Evolutionary conservation across 192 early-diverging fungal genomes (phyloP).

Genomic region (Entomortierella beljakovae): DNA sequence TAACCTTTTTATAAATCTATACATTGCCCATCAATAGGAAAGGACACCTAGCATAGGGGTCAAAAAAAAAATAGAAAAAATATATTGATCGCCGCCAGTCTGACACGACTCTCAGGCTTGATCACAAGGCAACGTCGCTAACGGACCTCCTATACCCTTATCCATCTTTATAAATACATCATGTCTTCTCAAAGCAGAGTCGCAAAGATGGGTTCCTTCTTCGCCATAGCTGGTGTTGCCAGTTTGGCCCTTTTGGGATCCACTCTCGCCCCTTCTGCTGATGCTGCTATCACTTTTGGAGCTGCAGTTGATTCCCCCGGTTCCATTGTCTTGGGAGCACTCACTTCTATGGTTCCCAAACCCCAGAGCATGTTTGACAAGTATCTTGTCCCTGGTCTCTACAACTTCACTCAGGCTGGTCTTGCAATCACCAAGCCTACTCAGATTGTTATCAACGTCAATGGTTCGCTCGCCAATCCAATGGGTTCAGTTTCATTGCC

Average conservation of each 20-base stretch:
- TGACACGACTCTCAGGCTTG: constrained; percentile 21
- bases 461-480: constrained; percentile 35
- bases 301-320: constrained; percentile 29
- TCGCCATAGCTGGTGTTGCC: constrained; percentile 39
- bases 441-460: constrained; percentile 24
- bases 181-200: constrained; percentile 16
- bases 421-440: constrained; percentile 23
- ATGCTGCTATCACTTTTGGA: constrained; percentile 43
- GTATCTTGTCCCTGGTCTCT: constrained; percentile 45
- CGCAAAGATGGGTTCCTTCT: constrained; percentile 26
- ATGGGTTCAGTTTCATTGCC: constrained; percentile 19
- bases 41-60: constrained; percentile 4
- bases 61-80: constrained; percentile 4
- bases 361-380: constrained; percentile 40
- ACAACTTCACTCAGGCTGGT: constrained; percentile 35
- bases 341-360: constrained; percentile 42
- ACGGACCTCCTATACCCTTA: constrained; percentile 22
- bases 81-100: constrained; percentile 25
- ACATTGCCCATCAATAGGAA: too few relatives aligned
- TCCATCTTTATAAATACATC: neutral
- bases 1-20: too few relatives aligned
- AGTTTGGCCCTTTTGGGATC: constrained; percentile 31
- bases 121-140: constrained; percentile 23
- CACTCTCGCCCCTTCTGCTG: constrained; percentile 31
- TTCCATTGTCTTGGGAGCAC: constrained; percentile 31